These are phyloP conservation scores for Sanghuangporus sanghuang DNA, from an alignment of 1,284 basidiomycete genomes.

Conservation along the genomic window DNA sequence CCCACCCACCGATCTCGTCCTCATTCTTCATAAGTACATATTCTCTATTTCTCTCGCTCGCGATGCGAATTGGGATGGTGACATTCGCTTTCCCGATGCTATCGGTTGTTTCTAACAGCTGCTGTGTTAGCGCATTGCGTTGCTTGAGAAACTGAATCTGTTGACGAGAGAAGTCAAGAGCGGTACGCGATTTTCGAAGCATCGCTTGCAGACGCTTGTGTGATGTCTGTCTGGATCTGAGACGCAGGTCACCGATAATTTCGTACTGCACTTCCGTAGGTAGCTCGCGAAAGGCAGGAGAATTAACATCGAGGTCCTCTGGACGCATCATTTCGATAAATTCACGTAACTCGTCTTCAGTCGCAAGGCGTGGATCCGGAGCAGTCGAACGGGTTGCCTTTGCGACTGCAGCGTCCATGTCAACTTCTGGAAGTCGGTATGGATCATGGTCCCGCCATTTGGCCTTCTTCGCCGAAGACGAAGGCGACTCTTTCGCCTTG, in stretches of 20 bases:
- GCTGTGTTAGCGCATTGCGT: constrained; percentile 90
- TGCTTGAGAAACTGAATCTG: constrained; percentile 91
- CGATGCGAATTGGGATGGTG: constrained; percentile 88
- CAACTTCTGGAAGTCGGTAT: constrained; percentile 74
- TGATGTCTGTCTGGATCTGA: constrained; percentile 92
- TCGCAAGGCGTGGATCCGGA: constrained; percentile 88
- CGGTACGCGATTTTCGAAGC: constrained; percentile 75
- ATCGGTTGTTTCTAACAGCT: constrained; percentile 92
- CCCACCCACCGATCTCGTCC: constrained; percentile 84
- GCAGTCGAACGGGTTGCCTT: constrained; percentile 51
- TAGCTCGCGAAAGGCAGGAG: constrained; percentile 86
- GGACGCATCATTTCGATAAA: constrained; percentile 94
- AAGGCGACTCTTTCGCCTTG: constrained; percentile 34
- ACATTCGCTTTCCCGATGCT: constrained; percentile 87
- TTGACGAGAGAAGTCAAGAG: constrained; percentile 92
- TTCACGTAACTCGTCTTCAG: constrained; percentile 83
- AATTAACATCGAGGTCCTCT: constrained; percentile 86
- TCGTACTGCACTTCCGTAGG: constrained; percentile 98
- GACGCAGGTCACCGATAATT: constrained; percentile 91
- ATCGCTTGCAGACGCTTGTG: constrained; percentile 89
- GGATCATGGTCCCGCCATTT: constrained; percentile 77
- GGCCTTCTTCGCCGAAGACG: constrained; percentile 44
- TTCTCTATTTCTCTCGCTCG: constrained; percentile 89
- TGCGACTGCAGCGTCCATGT: constrained; percentile 55
- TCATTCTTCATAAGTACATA: constrained; percentile 93